These are phyloP conservation scores for Lachancea cidri DNA, from an alignment of 805 yeast genomes.

Conservation along the genomic window DNA sequence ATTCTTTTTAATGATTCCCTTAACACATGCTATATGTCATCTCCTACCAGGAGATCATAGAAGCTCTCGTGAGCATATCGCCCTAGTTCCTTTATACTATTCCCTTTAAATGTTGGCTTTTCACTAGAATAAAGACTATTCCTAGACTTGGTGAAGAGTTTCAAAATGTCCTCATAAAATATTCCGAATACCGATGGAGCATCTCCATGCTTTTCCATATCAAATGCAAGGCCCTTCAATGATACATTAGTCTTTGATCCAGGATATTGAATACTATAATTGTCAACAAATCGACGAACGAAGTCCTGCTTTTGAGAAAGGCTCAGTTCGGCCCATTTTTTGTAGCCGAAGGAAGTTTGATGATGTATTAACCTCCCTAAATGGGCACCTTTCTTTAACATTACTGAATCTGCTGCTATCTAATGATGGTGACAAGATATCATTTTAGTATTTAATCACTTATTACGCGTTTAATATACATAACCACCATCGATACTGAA, in stretches of 20 bases:
- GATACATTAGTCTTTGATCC: constrained; percentile 29
- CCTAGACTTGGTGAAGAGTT: constrained; percentile 8
- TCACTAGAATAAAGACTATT: constrained; percentile 6
- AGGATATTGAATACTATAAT: constrained; percentile 26
- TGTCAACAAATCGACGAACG: constrained; percentile 22
- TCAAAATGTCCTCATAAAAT: constrained; percentile 30
- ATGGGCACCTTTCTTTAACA: neutral
- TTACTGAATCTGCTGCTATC: no score
- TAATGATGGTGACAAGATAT: no score
- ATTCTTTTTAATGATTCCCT: neutral
- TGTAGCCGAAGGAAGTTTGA: constrained; percentile 10
- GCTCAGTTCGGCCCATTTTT: constrained; percentile 25
- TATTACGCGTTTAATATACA: neutral
- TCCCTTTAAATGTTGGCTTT: constrained; percentile 1
- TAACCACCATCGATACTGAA: neutral
- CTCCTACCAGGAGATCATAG: constrained; percentile 10
- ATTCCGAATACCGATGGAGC: constrained; percentile 31
- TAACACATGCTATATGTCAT: neutral
- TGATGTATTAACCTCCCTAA: neutral
- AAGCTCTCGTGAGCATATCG: constrained; percentile 11
- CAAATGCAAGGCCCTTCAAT: constrained; percentile 19
- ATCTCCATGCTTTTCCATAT: constrained; percentile 21
- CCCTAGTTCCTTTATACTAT: constrained; percentile 6
- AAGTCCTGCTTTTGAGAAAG: constrained; percentile 23
- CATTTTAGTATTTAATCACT: no score